Conservation (phyloP, 78 protist species). For the Speleostelium caveatum region DNA sequence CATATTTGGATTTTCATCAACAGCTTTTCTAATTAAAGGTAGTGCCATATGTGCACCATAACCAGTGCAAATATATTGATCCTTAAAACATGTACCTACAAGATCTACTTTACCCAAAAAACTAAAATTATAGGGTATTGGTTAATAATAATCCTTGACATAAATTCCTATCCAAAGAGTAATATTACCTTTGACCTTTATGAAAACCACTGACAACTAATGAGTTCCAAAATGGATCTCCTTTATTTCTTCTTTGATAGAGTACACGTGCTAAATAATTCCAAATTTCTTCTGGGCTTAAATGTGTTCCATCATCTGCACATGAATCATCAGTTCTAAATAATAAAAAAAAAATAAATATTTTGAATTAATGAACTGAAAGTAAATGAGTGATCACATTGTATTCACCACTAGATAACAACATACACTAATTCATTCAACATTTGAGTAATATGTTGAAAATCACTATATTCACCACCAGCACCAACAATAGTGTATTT, state of each 20-base stretch:
- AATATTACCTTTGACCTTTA: slow-evolving; percentile 72
- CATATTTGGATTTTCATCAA: slow-evolving; percentile 53
- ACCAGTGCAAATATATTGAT: slow-evolving; percentile 92
- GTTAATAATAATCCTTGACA: background rate
- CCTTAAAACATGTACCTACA: slow-evolving; percentile 86
- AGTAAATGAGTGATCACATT: background rate
- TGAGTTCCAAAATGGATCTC: slow-evolving; percentile 90
- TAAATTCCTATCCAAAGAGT: background rate
- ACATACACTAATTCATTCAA: slow-evolving; percentile 83
- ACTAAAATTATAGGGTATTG: background rate
- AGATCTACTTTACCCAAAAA: slow-evolving; percentile 86
- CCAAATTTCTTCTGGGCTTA: slow-evolving; percentile 78
- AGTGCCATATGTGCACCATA: slow-evolving; percentile 94
- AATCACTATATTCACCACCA: slow-evolving; percentile 95
- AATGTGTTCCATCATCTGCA: slow-evolving; percentile 73
- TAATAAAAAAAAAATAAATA: background rate
- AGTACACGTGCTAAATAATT: slow-evolving; percentile 87
- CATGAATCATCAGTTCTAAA: slow-evolving; percentile 58
- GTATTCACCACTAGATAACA: background rate
- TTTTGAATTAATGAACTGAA: background rate
- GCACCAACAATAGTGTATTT: slow-evolving; percentile 83
- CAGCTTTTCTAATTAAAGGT: slow-evolving; percentile 84
- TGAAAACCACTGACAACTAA: slow-evolving; percentile 87
- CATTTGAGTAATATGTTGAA: slow-evolving; percentile 83
- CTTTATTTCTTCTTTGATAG: slow-evolving; percentile 88